Evolutionary conservation across 208 protist species (phyloP).

Genomic region (Spongospora subterranea): DNA sequence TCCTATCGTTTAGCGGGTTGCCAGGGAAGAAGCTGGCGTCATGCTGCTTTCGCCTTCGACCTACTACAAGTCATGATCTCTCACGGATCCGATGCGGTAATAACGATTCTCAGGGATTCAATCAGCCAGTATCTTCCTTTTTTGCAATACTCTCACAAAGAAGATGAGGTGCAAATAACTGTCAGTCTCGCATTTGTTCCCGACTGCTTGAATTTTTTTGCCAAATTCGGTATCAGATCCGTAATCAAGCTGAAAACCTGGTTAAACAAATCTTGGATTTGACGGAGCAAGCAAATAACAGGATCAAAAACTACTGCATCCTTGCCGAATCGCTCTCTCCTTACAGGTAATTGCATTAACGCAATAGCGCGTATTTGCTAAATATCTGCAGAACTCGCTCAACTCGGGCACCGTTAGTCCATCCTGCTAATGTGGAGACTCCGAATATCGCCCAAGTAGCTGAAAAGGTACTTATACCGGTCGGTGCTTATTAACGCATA

Average conservation of each 20-base stretch:
- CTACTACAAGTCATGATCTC: not conserved
- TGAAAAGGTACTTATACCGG: no score
- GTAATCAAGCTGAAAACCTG: conserved; percentile 17
- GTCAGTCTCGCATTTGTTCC: not conserved
- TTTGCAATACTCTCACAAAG: conserved; percentile 37
- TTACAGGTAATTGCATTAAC: not conserved
- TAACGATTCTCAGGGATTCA: not conserved
- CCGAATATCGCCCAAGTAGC: not conserved
- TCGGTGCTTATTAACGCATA: no score
- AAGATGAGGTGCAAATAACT: not conserved
- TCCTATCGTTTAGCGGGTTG: not conserved
- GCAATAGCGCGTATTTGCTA: not conserved
- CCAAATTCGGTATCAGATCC: not conserved
- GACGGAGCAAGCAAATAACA: not conserved
- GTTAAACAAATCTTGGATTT: not conserved
- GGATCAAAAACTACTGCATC: not conserved
- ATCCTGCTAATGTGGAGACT: not conserved
- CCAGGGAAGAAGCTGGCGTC: conserved; percentile 13
- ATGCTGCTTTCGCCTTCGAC: conserved; percentile 1
- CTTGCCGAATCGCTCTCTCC: not conserved
- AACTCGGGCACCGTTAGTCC: not conserved
- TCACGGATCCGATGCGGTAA: conserved; percentile 32
- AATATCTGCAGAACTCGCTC: not conserved
- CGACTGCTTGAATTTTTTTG: not conserved
- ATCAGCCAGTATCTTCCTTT: not conserved